Base-by-base conservation (phyloP, 805 yeast species). In the Lipomyces spencermartinsiae region DNA sequence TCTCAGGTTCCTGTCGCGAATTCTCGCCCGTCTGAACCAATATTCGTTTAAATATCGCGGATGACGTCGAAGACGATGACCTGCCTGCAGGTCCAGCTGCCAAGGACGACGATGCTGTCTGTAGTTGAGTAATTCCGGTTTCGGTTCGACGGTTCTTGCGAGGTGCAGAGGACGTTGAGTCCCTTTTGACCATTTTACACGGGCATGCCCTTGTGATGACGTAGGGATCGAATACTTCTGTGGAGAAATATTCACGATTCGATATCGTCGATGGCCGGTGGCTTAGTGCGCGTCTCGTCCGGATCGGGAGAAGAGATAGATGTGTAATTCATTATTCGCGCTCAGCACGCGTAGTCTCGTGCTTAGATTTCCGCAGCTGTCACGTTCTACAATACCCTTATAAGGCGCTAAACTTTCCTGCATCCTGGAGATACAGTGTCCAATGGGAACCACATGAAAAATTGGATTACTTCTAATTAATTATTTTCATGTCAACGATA, bases 1-100 rank as follows among this genome's bases (percentile, higher is more conserved):
- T 57, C 49, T 67, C 70, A 16, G n/a, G 34, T 29, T 67, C 70
- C 59, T 67, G 70, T 16, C 70, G 65, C 16, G 14, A 31, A 31
- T 19, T 34, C 31, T 62, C 59, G 35, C 64, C 49, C 10, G 16
- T 12, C 22, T 3, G 19, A 14, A n/a, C 19, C 2, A 57, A n/a
- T 56, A 43, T 43, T 43, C 22, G 49, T 19, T 43, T 43, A 43
- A 43, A 43, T 43, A 43, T 43, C 49, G 49, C 49, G 10, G 49
- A 16, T 19, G 49, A 43, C 49, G 49, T n/a, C 49, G n/a, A 12
- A 6, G 49, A 43, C 16, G 49, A 43, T 43, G n/a, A 9, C 19
- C 19, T n/a, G 22, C 22, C 49, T n/a, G 16, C 49, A 16, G 49
- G 5, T 16, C 10, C 22, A 6, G 8, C 22, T n/a, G 49, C 29